These are phyloP conservation scores for Erythrobasidium hasegawianum DNA, from an alignment of 1,284 basidiomycete species.

Conservation along the genomic window DNA sequence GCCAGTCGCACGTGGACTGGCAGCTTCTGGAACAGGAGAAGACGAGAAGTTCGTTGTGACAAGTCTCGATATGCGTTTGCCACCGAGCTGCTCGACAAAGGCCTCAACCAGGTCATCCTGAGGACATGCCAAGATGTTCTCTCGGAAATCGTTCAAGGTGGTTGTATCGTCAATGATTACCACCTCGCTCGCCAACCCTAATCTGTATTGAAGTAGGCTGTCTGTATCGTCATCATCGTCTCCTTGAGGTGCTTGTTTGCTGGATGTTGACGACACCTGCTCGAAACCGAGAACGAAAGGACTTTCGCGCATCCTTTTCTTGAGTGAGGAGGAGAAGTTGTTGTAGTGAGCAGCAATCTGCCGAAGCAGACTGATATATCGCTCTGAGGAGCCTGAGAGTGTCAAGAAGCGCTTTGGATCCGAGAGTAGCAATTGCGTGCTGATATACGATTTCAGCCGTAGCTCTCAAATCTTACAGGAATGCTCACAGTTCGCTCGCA, in stretches of 20 bases:
- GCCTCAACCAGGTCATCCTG: slow-evolving; percentile 81
- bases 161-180: slow-evolving; percentile 42
- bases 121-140: slow-evolving; percentile 72
- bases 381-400: slow-evolving; percentile 42
- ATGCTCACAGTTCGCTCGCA: slow-evolving; percentile 61
- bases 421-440: slow-evolving; percentile 45
- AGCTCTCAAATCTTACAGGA: no score
- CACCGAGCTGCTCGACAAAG: slow-evolving; percentile 54
- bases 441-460: neutral
- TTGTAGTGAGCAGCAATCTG: slow-evolving; percentile 46
- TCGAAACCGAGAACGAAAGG: slow-evolving; percentile 50
- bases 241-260: slow-evolving; percentile 36
- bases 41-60: slow-evolving; percentile 72
- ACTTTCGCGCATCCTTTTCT: slow-evolving; percentile 44
- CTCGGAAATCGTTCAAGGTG: slow-evolving; percentile 59
- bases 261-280: slow-evolving; percentile 37
- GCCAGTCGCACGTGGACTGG: slow-evolving; percentile 33
- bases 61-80: slow-evolving; percentile 60
- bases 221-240: slow-evolving; percentile 46
- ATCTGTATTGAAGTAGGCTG: slow-evolving; percentile 45
- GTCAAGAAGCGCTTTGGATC: slow-evolving; percentile 44
- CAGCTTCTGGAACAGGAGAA: slow-evolving; percentile 48
- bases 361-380: slow-evolving; percentile 47
- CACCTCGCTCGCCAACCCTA: slow-evolving; percentile 45
- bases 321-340: slow-evolving; percentile 36